A percentile compares a stretch with the other conserved stretches of the same genome.
These are phyloP conservation scores for Astragalus glycyphyllos DNA, from an alignment of 306 rosid genomes.

Conservation along the genomic window DNA sequence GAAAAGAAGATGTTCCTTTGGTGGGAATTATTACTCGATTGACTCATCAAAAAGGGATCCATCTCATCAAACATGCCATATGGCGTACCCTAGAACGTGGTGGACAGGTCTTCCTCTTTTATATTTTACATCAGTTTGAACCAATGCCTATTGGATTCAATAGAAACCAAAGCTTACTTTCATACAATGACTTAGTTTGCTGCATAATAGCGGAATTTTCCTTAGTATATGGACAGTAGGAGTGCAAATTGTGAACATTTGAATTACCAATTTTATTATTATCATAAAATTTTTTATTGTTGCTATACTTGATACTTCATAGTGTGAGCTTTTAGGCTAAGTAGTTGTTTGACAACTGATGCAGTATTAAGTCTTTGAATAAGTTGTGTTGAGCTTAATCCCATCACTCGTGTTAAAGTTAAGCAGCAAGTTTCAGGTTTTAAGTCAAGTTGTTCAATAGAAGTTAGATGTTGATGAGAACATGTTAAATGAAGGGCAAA, in stretches of 20 bases:
- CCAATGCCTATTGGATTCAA: constrained; percentile 12
- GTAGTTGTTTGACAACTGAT: constrained; percentile 28
- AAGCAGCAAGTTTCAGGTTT: constrained; percentile 24
- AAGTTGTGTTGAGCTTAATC: constrained; percentile 33
- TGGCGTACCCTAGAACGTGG: constrained; percentile 74
- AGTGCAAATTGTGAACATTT: not conserved
- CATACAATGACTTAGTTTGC: not conserved
- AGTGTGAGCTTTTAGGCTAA: constrained; percentile 21
- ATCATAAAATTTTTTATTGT: constrained; percentile 21
- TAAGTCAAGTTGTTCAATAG: constrained; percentile 13
- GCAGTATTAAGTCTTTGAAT: constrained; percentile 4
- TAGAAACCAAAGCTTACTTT: not conserved
- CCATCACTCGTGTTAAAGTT: constrained; percentile 19
- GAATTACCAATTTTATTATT: not conserved
- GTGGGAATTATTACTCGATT: constrained; percentile 85
- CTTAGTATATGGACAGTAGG: constrained; percentile 14
- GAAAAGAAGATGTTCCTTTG: constrained; percentile 76
- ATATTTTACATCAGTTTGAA: constrained; percentile 19
- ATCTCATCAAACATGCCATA: constrained; percentile 95
- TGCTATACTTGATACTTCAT: constrained; percentile 1
- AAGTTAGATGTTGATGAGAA: no score
- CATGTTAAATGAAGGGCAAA: no score
- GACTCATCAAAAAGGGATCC: constrained; percentile 98
- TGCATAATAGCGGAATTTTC: constrained; percentile 19
- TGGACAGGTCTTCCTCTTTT: constrained; percentile 76